Evolutionary conservation across 139 green algal genomes (phyloP), one percentile per base, ranked within the genome.

Genomic region (Coelastrella sp.): DNA sequence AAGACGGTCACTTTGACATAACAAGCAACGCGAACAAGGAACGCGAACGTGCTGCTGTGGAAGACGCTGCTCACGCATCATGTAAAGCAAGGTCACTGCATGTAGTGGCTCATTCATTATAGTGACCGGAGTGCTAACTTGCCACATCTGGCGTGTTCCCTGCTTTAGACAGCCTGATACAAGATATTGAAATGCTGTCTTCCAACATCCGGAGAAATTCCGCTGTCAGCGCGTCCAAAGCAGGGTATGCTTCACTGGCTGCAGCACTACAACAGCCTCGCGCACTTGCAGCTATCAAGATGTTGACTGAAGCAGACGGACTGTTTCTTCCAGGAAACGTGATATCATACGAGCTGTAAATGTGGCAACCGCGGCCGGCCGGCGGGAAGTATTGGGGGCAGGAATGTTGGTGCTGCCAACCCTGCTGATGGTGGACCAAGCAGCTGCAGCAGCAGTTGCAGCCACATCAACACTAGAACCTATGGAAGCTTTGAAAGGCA

Each of bases 401-500:
- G 86, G 27, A 6, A 27, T 60, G n/a, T 58, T 74, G 12, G n/a
- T 93, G 79, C 74, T 90, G 87, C 49, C 81, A 17, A n/a, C 58
- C 25, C 35, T 66, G 5, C 17, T 27, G 0, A 20, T 65, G 56
- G 8, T 70, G 14, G 20, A 81, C 11, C 74, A n/a, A 4, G 74
- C 10, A n/a, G 27, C 79, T 65, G 19, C 27, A 15, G 60, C 83
- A 66, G 49, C 27, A n/a, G 59, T 6, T 19, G 78, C 70, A 49
- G 74, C 82, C 9, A 22, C 85, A 7, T 65, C 91, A 8, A 91
- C 83, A 17, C 90, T 88, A 19, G 93, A 96, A 79, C 93, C 93
- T 6, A 97, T 97, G 95, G 90, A 93, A 8, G 90, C 88, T 35
- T 78, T 97, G 24, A 94, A 95, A 91, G 95, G 94, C 66, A 99